Percentiles rank a stretch among this genome's conserved stretches.
These are phyloP conservation scores for Colletotrichum liaoningense DNA, from an alignment of 2,329 filamentous ascomycete species.

Conservation along the genomic window DNA sequence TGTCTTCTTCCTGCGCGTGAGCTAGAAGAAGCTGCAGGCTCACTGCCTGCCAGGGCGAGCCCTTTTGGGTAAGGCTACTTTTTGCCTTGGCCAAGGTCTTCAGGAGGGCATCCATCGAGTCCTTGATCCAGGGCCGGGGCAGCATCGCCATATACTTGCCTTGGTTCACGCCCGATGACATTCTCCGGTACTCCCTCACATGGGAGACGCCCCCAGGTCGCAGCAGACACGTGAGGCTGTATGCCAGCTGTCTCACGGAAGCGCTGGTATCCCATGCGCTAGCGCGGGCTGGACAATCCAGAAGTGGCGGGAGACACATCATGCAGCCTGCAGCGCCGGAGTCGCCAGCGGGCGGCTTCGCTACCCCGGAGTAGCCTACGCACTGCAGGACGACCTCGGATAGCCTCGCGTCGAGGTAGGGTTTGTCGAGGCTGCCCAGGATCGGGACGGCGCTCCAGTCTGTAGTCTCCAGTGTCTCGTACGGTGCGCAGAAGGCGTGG, in stretches of 20 bases:
- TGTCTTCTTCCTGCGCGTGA: slow-evolving; percentile 41
- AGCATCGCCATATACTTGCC: slow-evolving; percentile 29
- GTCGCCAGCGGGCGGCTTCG: slow-evolving; percentile 42
- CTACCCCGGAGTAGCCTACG: slow-evolving; percentile 46
- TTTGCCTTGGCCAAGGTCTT: slow-evolving; percentile 39
- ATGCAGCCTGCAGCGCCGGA: slow-evolving; percentile 43
- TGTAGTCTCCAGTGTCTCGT: slow-evolving; percentile 36
- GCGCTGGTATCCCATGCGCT: slow-evolving; percentile 69
- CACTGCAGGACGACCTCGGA: slow-evolving; percentile 51
- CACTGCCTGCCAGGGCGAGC: slow-evolving; percentile 20
- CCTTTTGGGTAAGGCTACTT: slow-evolving; percentile 38
- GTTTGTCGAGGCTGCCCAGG: background rate
- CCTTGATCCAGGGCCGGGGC: slow-evolving; percentile 16
- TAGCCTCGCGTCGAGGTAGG: slow-evolving; percentile 49
- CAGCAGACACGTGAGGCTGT: slow-evolving; percentile 53
- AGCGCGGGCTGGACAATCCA: slow-evolving; percentile 65
- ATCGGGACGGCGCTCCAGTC: slow-evolving; percentile 29
- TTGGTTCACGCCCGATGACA: slow-evolving; percentile 36
- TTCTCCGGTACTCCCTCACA: slow-evolving; percentile 51
- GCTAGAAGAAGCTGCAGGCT: slow-evolving; percentile 32
- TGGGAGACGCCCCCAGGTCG: slow-evolving; percentile 33
- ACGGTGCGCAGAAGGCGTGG: slow-evolving; percentile 46
- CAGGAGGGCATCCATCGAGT: slow-evolving; percentile 24
- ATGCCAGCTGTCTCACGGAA: slow-evolving; percentile 63
- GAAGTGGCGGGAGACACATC: slow-evolving; percentile 74